phyloP scores from a whole-genome alignment of 2,329 filamentous ascomycete species.

The Truncatella angustata region DNA sequence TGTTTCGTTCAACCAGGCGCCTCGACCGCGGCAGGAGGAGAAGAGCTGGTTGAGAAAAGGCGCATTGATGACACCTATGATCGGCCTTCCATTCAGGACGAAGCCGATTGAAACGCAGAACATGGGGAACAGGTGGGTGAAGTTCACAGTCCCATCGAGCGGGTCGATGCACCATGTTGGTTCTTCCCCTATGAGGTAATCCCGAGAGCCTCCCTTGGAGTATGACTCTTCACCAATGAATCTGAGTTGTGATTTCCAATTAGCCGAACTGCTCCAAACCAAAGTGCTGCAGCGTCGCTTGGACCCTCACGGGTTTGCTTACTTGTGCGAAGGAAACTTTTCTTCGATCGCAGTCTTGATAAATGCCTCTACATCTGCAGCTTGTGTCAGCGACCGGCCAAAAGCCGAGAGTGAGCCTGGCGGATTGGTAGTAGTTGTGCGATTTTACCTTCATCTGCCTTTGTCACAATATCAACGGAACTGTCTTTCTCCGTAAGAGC shows the following conservation, averaged over 20 bases:
- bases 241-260: no score
- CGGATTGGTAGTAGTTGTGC: neutral
- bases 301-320: conserved; percentile 21
- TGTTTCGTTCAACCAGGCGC: conserved; percentile 68
- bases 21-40: conserved; percentile 62
- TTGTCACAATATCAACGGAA: conserved; percentile 74
- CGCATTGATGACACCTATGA: conserved; percentile 71
- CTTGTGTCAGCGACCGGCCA: neutral
- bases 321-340: conserved; percentile 67
- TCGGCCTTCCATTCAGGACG: conserved; percentile 54
- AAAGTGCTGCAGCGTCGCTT: no score
- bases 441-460: conserved; percentile 66
- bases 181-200: conserved; percentile 61
- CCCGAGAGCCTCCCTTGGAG: conserved; percentile 62
- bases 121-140: conserved; percentile 77
- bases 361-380: conserved; percentile 67
- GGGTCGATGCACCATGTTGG: conserved; percentile 79
- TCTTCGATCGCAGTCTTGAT: conserved; percentile 58
- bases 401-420: no score
- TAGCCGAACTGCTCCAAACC: no score
- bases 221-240: conserved; percentile 80
- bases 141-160: conserved; percentile 78
- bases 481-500: conserved; percentile 66
- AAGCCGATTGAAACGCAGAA: conserved; percentile 78
- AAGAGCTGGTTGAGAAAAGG: conserved; percentile 70